phyloP scores from a whole-genome alignment of 1,284 basidiomycete genomes.

The Veloboletus limbatus region DNA sequence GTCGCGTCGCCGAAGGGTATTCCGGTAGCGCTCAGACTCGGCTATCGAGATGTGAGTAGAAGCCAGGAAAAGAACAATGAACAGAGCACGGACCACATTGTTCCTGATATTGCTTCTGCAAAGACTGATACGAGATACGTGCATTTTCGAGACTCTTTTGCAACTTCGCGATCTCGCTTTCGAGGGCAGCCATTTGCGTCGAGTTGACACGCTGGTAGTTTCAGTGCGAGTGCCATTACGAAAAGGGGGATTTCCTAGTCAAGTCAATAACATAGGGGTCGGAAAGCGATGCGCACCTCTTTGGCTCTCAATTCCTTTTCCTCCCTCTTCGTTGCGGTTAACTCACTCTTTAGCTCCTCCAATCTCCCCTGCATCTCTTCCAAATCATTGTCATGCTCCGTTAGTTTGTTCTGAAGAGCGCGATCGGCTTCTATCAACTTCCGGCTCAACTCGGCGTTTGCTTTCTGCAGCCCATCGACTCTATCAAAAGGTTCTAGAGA shows the following conservation, averaged over 20 bases:
- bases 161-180: constrained; percentile 74
- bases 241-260: neutral
- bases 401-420: constrained; percentile 59
- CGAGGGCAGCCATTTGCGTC: constrained; percentile 65
- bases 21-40: constrained; percentile 75
- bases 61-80: neutral
- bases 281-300: constrained; percentile 50
- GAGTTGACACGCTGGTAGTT: constrained; percentile 52
- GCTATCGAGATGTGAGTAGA: constrained; percentile 38
- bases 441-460: constrained; percentile 69
- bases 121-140: constrained; percentile 62
- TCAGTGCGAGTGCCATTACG: constrained; percentile 3
- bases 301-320: constrained; percentile 86
- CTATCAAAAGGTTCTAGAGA: constrained; percentile 66
- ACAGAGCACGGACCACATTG: constrained; percentile 62
- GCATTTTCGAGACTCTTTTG: constrained; percentile 69
- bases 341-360: constrained; percentile 72
- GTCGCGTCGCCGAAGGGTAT: constrained; percentile 69
- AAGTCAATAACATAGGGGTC: neutral
- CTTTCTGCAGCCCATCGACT: constrained; percentile 64
- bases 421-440: constrained; percentile 73
- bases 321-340: constrained; percentile 74
- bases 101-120: constrained; percentile 84
- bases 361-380: constrained; percentile 71
- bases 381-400: constrained; percentile 73